A percentile compares a stretch with the other conserved stretches of the same genome.
phyloP scores from a whole-genome alignment of 352 stramenopile genomes.

The Pythium brassicae region DNA sequence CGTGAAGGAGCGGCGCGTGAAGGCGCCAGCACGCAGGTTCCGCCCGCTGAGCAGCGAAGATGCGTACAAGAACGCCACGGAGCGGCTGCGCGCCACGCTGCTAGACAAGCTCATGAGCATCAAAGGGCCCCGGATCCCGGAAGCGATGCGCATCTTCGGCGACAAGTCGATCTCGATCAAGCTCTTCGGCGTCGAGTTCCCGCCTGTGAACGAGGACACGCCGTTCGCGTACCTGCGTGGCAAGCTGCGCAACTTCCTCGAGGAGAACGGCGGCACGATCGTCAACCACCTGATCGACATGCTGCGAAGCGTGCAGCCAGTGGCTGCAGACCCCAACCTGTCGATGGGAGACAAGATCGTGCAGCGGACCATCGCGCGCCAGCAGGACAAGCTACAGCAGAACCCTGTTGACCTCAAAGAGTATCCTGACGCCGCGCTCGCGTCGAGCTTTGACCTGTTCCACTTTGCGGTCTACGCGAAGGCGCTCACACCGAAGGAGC shows the following conservation, averaged over 20 bases:
- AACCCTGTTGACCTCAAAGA: conserved; percentile 11
- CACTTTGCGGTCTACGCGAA: conserved; percentile 64
- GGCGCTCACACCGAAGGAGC: conserved; percentile 6
- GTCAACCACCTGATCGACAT: conserved; percentile 58
- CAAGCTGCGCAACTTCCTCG: conserved; percentile 50
- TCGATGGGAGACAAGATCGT: conserved; percentile 11
- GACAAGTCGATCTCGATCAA: conserved; percentile 44
- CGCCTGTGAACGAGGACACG: conserved; percentile 60
- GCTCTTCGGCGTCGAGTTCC: conserved; percentile 49
- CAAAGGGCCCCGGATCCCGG: conserved; percentile 44
- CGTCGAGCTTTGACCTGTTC: conserved; percentile 63
- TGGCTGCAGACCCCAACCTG: conserved; percentile 5
- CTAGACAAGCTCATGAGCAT: conserved; percentile 57
- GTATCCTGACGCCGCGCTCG: conserved; percentile 34
- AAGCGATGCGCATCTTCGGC: conserved; percentile 51
- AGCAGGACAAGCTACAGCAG: neutral
- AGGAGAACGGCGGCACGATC: conserved; percentile 43
- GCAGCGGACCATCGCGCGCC: conserved; percentile 7
- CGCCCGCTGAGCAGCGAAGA: conserved; percentile 13
- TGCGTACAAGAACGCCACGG: conserved; percentile 25
- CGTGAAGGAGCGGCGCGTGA: conserved; percentile 15
- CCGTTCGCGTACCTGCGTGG: conserved; percentile 51
- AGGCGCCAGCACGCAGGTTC: conserved; percentile 16
- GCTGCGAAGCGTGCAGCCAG: conserved; percentile 17
- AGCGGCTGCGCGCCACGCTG: conserved; percentile 41